phyloP scores from a whole-genome alignment of 2,329 filamentous ascomycete species.

The Aspergillus fischeri region DNA sequence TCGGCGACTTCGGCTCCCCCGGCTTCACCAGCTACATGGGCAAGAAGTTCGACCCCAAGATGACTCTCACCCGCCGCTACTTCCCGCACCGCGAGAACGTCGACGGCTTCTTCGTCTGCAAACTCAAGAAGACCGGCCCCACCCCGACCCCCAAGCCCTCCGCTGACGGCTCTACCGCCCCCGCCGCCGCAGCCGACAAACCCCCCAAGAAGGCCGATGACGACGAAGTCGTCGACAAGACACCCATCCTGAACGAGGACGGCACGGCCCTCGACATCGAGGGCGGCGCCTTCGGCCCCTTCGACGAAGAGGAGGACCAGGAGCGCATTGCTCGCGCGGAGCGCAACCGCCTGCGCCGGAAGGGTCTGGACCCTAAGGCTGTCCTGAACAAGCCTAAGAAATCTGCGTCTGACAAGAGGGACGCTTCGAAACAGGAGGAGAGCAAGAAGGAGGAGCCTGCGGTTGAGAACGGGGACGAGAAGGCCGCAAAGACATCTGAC shows the following conservation, averaged over 20 bases:
- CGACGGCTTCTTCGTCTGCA: conserved; percentile 97
- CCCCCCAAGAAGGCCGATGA: conserved; percentile 29
- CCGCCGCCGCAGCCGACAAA: conserved; percentile 21
- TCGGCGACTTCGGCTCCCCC: conserved; percentile 79
- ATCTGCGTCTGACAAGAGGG: conserved; percentile 16
- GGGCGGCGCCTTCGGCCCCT: conserved; percentile 64
- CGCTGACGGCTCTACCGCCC: conserved; percentile 15
- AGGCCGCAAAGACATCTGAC: conserved; percentile 12
- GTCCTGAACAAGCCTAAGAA: conserved; percentile 40
- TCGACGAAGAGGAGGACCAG: conserved; percentile 69
- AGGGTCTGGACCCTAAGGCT: conserved; percentile 68
- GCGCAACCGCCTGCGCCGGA: conserved; percentile 67
- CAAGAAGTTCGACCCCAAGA: conserved; percentile 82
- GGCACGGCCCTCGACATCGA: conserved; percentile 26
- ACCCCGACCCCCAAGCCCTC: conserved; percentile 49
- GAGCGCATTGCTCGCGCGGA: conserved; percentile 70
- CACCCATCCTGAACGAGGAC: conserved; percentile 55
- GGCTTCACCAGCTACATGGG: conserved; percentile 88
- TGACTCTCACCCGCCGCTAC: conserved; percentile 79
- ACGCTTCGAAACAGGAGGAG: conserved; percentile 8
- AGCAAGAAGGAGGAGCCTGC: conserved; percentile 20
- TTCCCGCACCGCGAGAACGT: conserved; percentile 93
- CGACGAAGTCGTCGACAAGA: conserved; percentile 60
- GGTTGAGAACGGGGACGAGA: conserved; percentile 14
- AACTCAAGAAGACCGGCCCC: conserved; percentile 88